These are phyloP conservation scores for Microascus cirrosus DNA, from an alignment of 2,329 filamentous ascomycete genomes.

Conservation along the genomic window DNA sequence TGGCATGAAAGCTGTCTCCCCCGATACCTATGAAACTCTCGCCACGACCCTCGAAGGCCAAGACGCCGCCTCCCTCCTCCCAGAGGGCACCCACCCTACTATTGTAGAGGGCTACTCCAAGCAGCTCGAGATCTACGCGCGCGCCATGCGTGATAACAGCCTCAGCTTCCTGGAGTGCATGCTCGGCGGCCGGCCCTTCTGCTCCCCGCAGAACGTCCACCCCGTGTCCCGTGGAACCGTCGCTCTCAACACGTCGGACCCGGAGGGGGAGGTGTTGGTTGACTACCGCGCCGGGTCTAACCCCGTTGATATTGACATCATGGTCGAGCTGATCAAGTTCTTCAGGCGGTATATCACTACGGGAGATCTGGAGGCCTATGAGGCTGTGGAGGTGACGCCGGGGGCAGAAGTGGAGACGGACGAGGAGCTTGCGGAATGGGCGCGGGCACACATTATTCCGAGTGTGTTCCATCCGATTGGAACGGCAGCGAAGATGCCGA, in stretches of 20 bases:
- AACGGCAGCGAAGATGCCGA: slow-evolving; percentile 16
- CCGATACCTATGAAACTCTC: slow-evolving; percentile 7
- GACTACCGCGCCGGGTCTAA: slow-evolving; percentile 15
- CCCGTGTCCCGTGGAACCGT: slow-evolving; percentile 13
- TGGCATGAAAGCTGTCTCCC: slow-evolving; percentile 11
- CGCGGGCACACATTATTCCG: background rate
- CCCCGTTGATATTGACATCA: slow-evolving; percentile 13
- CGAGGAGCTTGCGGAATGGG: slow-evolving; percentile 8
- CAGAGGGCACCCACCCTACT: slow-evolving; percentile 7
- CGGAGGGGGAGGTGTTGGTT: slow-evolving; percentile 12
- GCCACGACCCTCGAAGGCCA: slow-evolving; percentile 10
- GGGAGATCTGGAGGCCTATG: slow-evolving; percentile 11
- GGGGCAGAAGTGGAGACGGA: slow-evolving; percentile 9
- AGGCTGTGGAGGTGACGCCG: slow-evolving; percentile 10
- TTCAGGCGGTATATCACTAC: slow-evolving; percentile 13
- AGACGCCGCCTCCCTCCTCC: slow-evolving; percentile 7
- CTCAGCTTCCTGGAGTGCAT: slow-evolving; percentile 34
- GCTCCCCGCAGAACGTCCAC: slow-evolving; percentile 13
- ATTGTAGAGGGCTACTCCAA: slow-evolving; percentile 23
- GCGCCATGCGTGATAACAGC: slow-evolving; percentile 11
- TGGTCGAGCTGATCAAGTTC: slow-evolving; percentile 13
- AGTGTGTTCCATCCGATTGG: slow-evolving; percentile 13
- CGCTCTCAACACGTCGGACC: slow-evolving; percentile 11
- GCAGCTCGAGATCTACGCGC: slow-evolving; percentile 19
- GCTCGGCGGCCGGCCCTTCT: slow-evolving; percentile 13